Conservation (phyloP, 2,329 filamentous ascomycete genomes). For the Botrytis galanthina region DNA sequence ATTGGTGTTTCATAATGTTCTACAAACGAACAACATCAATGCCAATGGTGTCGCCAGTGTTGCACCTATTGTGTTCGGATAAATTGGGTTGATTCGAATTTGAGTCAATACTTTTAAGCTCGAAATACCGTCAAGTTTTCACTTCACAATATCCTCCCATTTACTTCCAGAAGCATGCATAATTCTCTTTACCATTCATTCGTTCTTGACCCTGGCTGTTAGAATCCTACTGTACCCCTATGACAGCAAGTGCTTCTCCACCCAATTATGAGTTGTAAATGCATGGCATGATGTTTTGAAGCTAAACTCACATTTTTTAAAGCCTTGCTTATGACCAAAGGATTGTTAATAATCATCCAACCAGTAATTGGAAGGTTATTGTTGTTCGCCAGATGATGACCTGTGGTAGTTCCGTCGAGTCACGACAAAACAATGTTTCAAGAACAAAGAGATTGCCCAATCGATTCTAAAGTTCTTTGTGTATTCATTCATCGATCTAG, state of each 20-base stretch:
- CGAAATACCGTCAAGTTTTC: not conserved
- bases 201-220: not conserved
- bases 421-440: not conserved
- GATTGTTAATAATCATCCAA: not conserved
- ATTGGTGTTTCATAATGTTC: conserved; percentile 17
- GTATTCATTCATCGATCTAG: not conserved
- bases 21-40: not conserved
- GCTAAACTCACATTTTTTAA: not conserved
- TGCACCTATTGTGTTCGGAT: not conserved
- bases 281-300: not conserved
- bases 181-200: not conserved
- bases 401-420: not conserved
- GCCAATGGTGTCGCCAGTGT: conserved; percentile 9
- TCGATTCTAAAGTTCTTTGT: not conserved
- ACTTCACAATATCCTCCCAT: not conserved
- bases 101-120: not conserved
- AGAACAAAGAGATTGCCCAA: not conserved
- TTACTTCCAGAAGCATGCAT: not conserved
- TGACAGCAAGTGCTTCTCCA: conserved; percentile 16
- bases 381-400: not conserved
- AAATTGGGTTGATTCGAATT: conserved; percentile 1
- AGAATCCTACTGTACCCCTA: conserved; percentile 1
- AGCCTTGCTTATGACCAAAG: not conserved
- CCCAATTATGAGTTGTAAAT: conserved; percentile 15
- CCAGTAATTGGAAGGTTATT: not conserved